Evolutionary conservation across 2,329 filamentous ascomycete genomes (phyloP), one percentile per base, ranked within the genome.

Genomic region (Phyllosticta citriasiana): DNA sequence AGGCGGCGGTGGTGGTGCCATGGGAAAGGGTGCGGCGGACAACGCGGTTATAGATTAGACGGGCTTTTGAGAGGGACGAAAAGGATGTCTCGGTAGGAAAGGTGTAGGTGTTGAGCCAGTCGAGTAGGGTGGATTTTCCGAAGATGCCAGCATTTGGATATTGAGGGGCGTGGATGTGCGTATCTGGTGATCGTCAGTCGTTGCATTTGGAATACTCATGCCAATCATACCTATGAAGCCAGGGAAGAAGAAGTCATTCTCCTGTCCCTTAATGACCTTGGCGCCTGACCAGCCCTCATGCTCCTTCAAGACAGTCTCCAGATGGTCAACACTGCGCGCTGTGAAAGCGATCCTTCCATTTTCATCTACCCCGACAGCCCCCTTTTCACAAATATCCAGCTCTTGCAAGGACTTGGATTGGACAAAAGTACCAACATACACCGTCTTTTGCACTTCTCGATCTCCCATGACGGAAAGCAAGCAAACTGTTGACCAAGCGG

Each of bases 121-220:
- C 88, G 14, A 99, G 83, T 33, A 99, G 85, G 0, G 93, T 97
- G 0, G 89, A 88, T 66, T 92, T 94, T 69, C 94, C 94, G 71
- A 97, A 97, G 65, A 99, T 87, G 63, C 94, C 94, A 1, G 85
- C 84, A 70, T 99, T 99, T 62, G 93, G 91, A 69, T 96, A 97
- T 77, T 99, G 94, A 0, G 92, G 84, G 8, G 94, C 94, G 72
- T 99, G 94, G 62, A 96, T 88, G 73, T 99, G 94, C 0, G 94
- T 96, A 74, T 99, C 93, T 93, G 64, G 12, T 19, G 52, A 22
- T n/a, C 14, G 60, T 72, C 61, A 74, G 69, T 50, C 57, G 52
- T 40, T 12, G 14, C 1, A 14, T 3, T 4, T 53, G 53, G n/a
- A 30, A 8, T 27, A 22, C 12, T 9, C 19, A 2, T 16, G 12